Evolutionary conservation across 2,329 filamentous ascomycete species (phyloP).

Genomic region (Pyricularia grisea): DNA sequence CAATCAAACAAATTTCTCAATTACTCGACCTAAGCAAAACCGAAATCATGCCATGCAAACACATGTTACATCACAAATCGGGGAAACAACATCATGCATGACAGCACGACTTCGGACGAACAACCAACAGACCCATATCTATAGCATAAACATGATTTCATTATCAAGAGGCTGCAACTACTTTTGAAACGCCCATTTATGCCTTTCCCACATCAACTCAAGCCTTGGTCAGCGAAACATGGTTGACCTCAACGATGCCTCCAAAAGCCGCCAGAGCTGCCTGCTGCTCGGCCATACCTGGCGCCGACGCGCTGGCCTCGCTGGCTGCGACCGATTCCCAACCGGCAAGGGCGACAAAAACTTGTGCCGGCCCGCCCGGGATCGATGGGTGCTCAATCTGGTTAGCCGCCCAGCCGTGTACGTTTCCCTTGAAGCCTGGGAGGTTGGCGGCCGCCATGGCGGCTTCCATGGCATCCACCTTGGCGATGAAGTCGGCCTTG

Average conservation of each 20-base stretch:
- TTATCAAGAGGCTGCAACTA: background rate
- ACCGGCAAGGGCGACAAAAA: background rate
- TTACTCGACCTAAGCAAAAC: no score
- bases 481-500: background rate
- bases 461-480: background rate
- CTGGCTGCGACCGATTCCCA: background rate
- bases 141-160: background rate
- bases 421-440: background rate
- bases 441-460: background rate
- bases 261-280: background rate
- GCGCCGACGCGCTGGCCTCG: background rate
- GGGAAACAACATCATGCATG: no score
- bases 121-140: no score
- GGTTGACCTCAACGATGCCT: background rate
- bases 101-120: no score
- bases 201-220: background rate
- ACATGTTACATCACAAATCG: no score
- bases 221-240: background rate
- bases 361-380: background rate
- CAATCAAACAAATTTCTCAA: no score
- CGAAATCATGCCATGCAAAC: no score
- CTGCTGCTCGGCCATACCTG: background rate
- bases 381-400: background rate
- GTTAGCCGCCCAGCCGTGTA: background rate
- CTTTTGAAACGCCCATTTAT: background rate